Evolutionary conservation across 202 grass and related monocot genomes (phyloP).

Genomic region (Elaeis oleifera): DNA sequence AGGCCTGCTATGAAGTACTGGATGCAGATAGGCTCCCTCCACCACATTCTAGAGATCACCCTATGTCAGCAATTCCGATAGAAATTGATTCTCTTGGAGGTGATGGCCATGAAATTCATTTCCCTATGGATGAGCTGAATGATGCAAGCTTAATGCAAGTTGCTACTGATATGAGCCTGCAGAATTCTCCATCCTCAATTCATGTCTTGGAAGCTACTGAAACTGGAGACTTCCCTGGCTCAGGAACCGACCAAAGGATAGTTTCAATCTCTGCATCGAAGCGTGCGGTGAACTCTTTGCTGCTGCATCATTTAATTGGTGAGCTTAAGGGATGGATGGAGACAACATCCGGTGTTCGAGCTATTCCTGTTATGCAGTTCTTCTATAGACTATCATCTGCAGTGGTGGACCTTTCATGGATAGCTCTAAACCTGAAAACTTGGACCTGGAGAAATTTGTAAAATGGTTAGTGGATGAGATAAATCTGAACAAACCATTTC

Average conservation of each 20-base stretch:
- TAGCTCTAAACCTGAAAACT: constrained; percentile 78
- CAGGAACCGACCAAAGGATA: constrained; percentile 47
- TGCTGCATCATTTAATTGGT: constrained; percentile 74
- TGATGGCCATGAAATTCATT: constrained; percentile 71
- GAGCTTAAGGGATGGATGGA: constrained; percentile 96
- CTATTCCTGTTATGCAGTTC: constrained; percentile 91
- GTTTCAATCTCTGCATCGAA: constrained; percentile 95
- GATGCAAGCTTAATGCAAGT: constrained; percentile 38
- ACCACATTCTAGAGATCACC: constrained; percentile 82
- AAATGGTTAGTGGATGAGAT: constrained; percentile 91
- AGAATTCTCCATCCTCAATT: constrained; percentile 51
- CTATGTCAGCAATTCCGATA: constrained; percentile 91
- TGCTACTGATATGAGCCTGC: constrained; percentile 48
- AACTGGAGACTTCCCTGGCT: constrained; percentile 45
- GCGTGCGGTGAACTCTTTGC: constrained; percentile 69
- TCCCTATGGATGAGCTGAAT: constrained; percentile 59
- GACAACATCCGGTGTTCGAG: constrained; percentile 60
- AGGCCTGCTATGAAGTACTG: constrained; percentile 90
- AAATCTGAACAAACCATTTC: constrained; percentile 76
- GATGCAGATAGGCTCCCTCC: constrained; percentile 75
- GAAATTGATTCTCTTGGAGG: constrained; percentile 82
- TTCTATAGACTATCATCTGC: constrained; percentile 93
- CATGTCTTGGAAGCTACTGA: constrained; percentile 68
- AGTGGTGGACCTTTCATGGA: constrained; percentile 94
- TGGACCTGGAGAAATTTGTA: constrained; percentile 96